phyloP scores from a whole-genome alignment of 108 stramenopile genomes.

The Nitzschia inconspicua region DNA sequence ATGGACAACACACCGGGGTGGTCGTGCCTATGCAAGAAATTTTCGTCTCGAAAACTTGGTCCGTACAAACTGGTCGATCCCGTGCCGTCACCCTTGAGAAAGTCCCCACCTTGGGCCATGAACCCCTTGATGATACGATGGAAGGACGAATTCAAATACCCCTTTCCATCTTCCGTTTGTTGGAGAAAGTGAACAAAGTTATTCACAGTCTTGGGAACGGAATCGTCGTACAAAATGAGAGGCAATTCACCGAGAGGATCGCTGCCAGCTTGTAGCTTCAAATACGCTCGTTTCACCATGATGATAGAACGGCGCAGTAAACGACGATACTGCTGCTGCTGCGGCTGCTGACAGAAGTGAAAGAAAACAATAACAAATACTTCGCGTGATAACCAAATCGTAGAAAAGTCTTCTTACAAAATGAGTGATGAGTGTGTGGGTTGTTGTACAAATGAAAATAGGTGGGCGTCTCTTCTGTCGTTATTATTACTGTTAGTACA shows the following conservation, averaged over 20 bases:
- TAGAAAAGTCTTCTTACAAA: too few relatives aligned
- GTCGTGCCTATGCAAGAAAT: constrained; percentile 60
- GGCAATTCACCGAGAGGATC: constrained; percentile 16
- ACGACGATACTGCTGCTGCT: too few relatives aligned
- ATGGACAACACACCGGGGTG: constrained; percentile 71
- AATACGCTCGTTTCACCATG: constrained; percentile 26
- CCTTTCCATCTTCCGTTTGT: constrained; percentile 6
- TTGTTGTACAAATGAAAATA: too few relatives aligned
- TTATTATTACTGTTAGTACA: too few relatives aligned
- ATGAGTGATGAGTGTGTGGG: too few relatives aligned
- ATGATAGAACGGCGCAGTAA: too few relatives aligned
- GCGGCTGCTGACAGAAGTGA: too few relatives aligned
- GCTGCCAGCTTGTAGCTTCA: constrained; percentile 24
- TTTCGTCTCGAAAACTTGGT: constrained; percentile 82
- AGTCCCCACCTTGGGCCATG: constrained; percentile 98
- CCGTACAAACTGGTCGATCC: constrained; percentile 64
- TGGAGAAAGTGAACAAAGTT: constrained; percentile 34
- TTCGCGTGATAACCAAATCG: too few relatives aligned
- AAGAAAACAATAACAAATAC: too few relatives aligned
- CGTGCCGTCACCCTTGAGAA: constrained; percentile 84
- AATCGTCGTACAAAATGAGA: constrained; percentile 33
- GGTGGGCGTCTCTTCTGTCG: too few relatives aligned
- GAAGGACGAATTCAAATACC: constrained; percentile 60
- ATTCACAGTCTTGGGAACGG: constrained; percentile 40
- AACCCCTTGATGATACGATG: constrained; percentile 93